A percentile compares a stretch with the other conserved stretches of the same genome.
These are phyloP conservation scores for Claviceps sp. DNA, from an alignment of 2,329 filamentous ascomycete species.

Conservation along the genomic window DNA sequence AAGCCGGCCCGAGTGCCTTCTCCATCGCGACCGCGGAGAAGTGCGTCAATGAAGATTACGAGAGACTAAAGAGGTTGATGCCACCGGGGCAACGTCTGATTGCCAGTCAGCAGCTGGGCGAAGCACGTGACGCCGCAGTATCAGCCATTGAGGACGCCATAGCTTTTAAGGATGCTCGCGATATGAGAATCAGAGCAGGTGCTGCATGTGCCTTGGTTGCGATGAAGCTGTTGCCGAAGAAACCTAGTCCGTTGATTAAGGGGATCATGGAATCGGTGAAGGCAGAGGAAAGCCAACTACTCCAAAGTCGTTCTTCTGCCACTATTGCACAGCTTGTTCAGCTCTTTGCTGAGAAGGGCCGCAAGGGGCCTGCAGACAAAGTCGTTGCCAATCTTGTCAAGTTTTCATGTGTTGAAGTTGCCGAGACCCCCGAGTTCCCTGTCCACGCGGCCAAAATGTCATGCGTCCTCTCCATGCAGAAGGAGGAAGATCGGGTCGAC, in stretches of 20 bases:
- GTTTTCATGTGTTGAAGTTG: slow-evolving; percentile 94
- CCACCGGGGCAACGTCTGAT: slow-evolving; percentile 79
- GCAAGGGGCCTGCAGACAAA: slow-evolving; percentile 82
- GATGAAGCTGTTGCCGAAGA: slow-evolving; percentile 82
- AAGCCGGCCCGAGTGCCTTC: slow-evolving; percentile 87
- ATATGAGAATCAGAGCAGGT: slow-evolving; percentile 74
- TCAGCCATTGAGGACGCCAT: slow-evolving; percentile 69
- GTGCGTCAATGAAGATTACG: slow-evolving; percentile 73
- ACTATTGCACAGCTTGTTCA: slow-evolving; percentile 79
- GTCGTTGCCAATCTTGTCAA: slow-evolving; percentile 92
- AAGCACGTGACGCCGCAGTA: slow-evolving; percentile 58
- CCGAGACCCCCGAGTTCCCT: slow-evolving; percentile 90
- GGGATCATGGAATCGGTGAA: slow-evolving; percentile 98
- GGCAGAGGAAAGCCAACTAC: slow-evolving; percentile 76
- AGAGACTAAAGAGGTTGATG: slow-evolving; percentile 77
- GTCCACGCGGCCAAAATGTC: slow-evolving; percentile 67
- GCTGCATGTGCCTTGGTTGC: slow-evolving; percentile 80
- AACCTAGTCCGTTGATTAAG: slow-evolving; percentile 84
- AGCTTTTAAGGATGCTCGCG: slow-evolving; percentile 63
- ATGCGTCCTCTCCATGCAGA: slow-evolving; percentile 82
- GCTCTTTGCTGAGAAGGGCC: slow-evolving; percentile 66
- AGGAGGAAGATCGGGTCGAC: slow-evolving; percentile 91
- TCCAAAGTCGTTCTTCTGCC: slow-evolving; percentile 75
- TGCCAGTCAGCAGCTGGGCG: slow-evolving; percentile 62
- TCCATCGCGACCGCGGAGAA: slow-evolving; percentile 79